phyloP scores from a whole-genome alignment of 2,329 filamentous ascomycete species.

The Corinectria fuckeliana region DNA sequence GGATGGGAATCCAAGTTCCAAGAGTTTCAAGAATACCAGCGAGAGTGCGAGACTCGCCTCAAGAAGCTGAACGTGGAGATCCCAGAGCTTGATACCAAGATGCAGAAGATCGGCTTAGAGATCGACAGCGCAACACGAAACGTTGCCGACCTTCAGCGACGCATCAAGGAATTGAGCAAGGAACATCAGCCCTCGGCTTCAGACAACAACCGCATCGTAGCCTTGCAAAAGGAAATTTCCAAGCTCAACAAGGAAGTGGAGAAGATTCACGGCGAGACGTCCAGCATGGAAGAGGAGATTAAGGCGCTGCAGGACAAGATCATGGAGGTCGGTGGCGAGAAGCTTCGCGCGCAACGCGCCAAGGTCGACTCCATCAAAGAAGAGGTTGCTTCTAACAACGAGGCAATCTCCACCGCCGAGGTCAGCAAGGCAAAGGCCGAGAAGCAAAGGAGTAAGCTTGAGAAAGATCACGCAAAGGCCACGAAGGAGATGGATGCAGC shows the following conservation, averaged over 20 bases:
- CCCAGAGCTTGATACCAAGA: conserved; percentile 84
- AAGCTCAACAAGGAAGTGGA: conserved; percentile 79
- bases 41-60: conserved; percentile 76
- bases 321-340: conserved; percentile 96
- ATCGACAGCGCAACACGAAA: conserved; percentile 87
- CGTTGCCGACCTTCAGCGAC: conserved; percentile 80
- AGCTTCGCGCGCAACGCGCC: conserved; percentile 85
- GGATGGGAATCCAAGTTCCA: conserved; percentile 81
- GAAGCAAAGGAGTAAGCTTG: conserved; percentile 87
- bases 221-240: conserved; percentile 78
- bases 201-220: conserved; percentile 76
- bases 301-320: conserved; percentile 94
- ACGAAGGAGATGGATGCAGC: conserved; percentile 79
- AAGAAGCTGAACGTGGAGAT: conserved; percentile 78
- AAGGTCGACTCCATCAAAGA: conserved; percentile 90
- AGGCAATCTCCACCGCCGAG: conserved; percentile 85
- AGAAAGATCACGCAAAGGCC: conserved; percentile 81
- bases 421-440: conserved; percentile 91
- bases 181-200: conserved; percentile 82
- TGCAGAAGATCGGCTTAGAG: conserved; percentile 90
- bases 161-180: conserved; percentile 81
- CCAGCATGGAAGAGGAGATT: conserved; percentile 90
- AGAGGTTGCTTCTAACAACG: conserved; percentile 79
- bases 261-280: conserved; percentile 82
- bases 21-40: conserved; percentile 83